phyloP scores from a whole-genome alignment of 768 basidiomycete genomes.

The Mycena rosella region DNA sequence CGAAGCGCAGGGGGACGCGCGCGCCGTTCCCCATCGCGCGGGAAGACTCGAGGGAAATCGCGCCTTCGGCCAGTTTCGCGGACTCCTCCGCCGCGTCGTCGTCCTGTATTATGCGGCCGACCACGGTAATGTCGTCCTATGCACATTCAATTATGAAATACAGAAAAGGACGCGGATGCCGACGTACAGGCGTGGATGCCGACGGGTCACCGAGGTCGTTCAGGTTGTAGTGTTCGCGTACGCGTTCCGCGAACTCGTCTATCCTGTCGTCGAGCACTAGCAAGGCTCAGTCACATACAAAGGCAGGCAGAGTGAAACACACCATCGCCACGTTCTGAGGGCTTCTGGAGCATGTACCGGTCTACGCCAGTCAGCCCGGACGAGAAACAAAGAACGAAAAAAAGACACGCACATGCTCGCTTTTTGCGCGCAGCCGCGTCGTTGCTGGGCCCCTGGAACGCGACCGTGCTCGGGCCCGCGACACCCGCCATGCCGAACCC shows the following conservation, averaged over 20 bases:
- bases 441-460: constrained; percentile 56
- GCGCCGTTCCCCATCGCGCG: constrained; percentile 78
- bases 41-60: constrained; percentile 86
- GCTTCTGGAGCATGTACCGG: constrained; percentile 96
- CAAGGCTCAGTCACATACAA: neutral
- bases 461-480: constrained; percentile 45
- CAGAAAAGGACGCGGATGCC: neutral
- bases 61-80: constrained; percentile 79
- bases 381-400: neutral
- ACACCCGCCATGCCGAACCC: constrained; percentile 38
- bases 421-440: constrained; percentile 55
- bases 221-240: constrained; percentile 78
- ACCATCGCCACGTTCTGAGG: constrained; percentile 88
- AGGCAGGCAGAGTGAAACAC: constrained; percentile 24
- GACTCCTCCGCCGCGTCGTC: constrained; percentile 66
- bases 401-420: constrained; percentile 67
- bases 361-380: constrained; percentile 53
- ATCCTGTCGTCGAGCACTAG: constrained; percentile 89
- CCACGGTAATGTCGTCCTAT: constrained; percentile 74
- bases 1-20: constrained; percentile 78
- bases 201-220: constrained; percentile 83
- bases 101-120: constrained; percentile 83
- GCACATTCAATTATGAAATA: constrained; percentile 7
- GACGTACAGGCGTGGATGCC: constrained; percentile 56
- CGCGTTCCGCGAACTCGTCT: constrained; percentile 83